Evolutionary conservation across 176 grass and related monocot species (phyloP), one percentile per base, ranked within the genome.

Genomic region (Aegilops tauschii): DNA sequence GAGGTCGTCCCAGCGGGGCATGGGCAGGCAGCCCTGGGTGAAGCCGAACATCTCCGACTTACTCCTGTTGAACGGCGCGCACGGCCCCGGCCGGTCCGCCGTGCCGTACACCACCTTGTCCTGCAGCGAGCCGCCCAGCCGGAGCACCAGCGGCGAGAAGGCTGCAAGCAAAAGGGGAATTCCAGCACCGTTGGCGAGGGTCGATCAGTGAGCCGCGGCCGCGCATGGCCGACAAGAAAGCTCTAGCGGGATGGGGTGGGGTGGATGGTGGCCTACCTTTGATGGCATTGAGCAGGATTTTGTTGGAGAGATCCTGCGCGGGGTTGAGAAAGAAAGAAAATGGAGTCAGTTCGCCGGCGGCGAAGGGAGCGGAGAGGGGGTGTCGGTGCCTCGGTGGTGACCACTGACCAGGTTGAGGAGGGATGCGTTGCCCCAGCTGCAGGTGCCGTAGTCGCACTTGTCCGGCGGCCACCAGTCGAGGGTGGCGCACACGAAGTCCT

Each of bases 401-500:
- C 18, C 20, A 59, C 56, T 8, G 56, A 99, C 97, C 90, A 99
- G 68, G 83, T 99, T 96, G 78, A 99, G 94, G 34, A 99, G 82
- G 40, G 88, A 91, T 35, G 90, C 89, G 37, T 84, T 83, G 11
- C 94, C 97, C 94, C 97, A 99, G 82, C 84, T 89, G 71, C 97
- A 99, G 77, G 94, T 99, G 30, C 92, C 97, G 85, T 99, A 99
- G 85, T 99, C 97, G 77, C 92, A 99, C 71, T 99, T 99, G 14
- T 99, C 94, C 34, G 90, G 92, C 81, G 94, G 97, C 97, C 97
- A 99, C 97, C 97, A 99, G 82, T 99, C 97, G 89, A 99, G 42
- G 5, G 97, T 99, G 30, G 94, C 94, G 65, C 97, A 99, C 4
- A 99, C 76, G 84, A 96, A 99, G 80, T 99, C 89, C 35, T 91